Conservation (phyloP, 192 early-diverging fungal genomes). For the Rhizoclosmatium sp. region DNA sequence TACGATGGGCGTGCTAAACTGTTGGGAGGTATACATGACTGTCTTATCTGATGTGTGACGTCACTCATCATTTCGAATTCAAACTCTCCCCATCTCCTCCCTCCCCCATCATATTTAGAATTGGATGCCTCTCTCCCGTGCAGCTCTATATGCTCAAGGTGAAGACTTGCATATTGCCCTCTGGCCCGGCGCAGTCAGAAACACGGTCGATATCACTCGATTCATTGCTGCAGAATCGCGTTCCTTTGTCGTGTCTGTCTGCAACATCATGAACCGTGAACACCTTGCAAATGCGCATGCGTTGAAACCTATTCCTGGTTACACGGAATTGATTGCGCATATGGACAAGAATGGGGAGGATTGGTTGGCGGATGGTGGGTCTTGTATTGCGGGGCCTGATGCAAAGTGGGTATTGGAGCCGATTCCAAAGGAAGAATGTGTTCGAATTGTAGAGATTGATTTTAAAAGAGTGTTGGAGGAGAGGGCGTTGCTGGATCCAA, state of each 20-base stretch:
- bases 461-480: constrained; percentile 5
- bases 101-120: neutral
- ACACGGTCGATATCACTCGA: constrained; percentile 20
- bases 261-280: constrained; percentile 25
- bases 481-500: constrained; percentile 2
- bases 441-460: constrained; percentile 5
- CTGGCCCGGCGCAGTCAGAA: constrained; percentile 13
- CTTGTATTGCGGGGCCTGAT: constrained; percentile 8
- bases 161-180: constrained; percentile 26
- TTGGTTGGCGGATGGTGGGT: constrained; percentile 31
- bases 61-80: neutral
- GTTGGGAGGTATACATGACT: constrained; percentile 26
- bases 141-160: constrained; percentile 32
- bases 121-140: constrained; percentile 29
- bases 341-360: constrained; percentile 18
- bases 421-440: constrained; percentile 4
- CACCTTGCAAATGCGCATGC: constrained; percentile 7
- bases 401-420: constrained; percentile 8
- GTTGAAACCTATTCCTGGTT: constrained; percentile 13
- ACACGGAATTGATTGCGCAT: neutral
- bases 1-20: constrained; percentile 23
- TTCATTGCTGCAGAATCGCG: constrained; percentile 26
- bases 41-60: neutral
- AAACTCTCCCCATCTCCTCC: no score
- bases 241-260: constrained; percentile 18